Evolutionary conservation across 202 grass and related monocot genomes (phyloP).

Genomic region (Saccharum hybrid): DNA sequence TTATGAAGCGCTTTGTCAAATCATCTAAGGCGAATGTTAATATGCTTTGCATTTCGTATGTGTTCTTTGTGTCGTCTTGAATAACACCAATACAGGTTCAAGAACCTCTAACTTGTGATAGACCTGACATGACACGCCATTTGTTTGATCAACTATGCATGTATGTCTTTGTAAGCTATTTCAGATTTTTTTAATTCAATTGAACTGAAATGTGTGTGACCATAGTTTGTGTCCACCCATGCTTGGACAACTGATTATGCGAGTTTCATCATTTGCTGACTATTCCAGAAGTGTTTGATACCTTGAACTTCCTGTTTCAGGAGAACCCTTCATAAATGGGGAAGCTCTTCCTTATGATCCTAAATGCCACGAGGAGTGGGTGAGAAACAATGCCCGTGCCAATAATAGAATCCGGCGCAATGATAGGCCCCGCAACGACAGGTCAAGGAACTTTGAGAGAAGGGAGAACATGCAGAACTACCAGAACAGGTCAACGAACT

Average conservation of each 20-base stretch:
- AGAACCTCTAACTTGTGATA: background rate
- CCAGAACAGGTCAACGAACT: constrained; percentile 68
- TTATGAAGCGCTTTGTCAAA: background rate
- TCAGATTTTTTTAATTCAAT: background rate
- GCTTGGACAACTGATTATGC: background rate
- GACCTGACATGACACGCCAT: background rate
- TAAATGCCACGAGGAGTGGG: constrained; percentile 79
- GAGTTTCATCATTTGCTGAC: background rate
- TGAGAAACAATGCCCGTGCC: constrained; percentile 62
- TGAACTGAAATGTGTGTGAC: background rate
- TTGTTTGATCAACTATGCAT: background rate
- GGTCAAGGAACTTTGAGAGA: constrained; percentile 74
- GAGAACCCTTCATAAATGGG: constrained; percentile 71
- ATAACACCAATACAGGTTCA: background rate
- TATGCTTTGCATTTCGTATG: background rate
- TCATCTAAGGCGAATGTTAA: background rate
- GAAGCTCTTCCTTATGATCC: constrained; percentile 72
- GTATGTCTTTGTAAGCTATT: background rate
- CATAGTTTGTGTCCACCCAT: background rate
- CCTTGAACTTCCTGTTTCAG: constrained; percentile 39
- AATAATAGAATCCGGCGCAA: constrained; percentile 56
- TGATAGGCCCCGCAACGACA: constrained; percentile 65
- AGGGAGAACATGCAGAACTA: constrained; percentile 68
- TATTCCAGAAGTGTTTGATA: background rate
- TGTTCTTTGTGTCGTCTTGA: background rate